Conservation (phyloP, 75 land plant genomes). For the Chamaecyparis obtusa region DNA sequence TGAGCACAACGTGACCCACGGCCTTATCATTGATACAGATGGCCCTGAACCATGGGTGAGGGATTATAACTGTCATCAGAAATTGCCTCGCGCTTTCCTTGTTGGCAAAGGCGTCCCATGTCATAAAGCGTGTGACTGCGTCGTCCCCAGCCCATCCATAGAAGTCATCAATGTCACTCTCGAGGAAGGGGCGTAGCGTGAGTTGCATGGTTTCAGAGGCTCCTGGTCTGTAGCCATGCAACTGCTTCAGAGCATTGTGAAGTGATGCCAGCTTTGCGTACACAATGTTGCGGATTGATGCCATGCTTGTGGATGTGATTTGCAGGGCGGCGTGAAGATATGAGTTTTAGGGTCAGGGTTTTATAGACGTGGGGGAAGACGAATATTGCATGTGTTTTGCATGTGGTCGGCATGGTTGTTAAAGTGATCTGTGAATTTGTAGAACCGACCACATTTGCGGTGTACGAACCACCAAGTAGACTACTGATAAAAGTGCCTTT, state of each 20-base stretch:
- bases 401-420: background rate
- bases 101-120: constrained; percentile 38
- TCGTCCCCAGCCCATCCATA: constrained; percentile 53
- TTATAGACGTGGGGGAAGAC: background rate
- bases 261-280: background rate
- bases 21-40: constrained; percentile 35
- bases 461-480: too few species aligned
- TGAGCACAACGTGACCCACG: background rate
- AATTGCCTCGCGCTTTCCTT: constrained; percentile 24
- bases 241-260: background rate
- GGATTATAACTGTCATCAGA: constrained; percentile 18
- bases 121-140: constrained; percentile 19
- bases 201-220: background rate
- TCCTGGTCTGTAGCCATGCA: background rate
- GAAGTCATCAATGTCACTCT: constrained; percentile 41
- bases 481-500: too few species aligned
- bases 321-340: too few species aligned
- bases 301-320: background rate
- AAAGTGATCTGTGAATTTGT: too few species aligned
- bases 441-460: too few species aligned
- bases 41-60: constrained; percentile 54
- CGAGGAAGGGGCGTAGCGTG: constrained; percentile 32
- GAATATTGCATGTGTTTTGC: background rate
- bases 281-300: background rate
- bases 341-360: too few species aligned